Base-by-base conservation (phyloP, 768 basidiomycete species). In the Holtermannia corniformis region DNA sequence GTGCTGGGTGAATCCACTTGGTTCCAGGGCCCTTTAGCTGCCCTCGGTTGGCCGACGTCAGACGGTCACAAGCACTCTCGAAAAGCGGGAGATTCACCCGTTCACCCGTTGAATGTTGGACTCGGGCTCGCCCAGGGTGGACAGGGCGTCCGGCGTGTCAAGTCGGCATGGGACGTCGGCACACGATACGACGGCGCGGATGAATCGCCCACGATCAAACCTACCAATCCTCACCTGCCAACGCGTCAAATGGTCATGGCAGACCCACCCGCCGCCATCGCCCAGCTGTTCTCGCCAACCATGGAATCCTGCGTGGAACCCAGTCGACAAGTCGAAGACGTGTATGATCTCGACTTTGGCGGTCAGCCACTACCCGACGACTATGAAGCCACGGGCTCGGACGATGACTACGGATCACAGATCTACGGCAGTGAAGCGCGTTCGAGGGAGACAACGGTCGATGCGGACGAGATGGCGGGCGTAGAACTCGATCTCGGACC, bases 91-190 rank as follows among this genome's bases (percentile, higher is more conserved):
- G 32, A 37, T 37, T 37, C 32, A 7, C 32, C 32, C 10, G 32
- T 37, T 7, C 32, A 37, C 16, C 32, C 32, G 7, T 16, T 37
- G 10, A 37, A 53, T 41, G 53, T 63, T 1, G 65, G 65, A 4
- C 40, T 62, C 7, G 59, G 65, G 20, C 41, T 67, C 41, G 58
- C 60, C 2, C 56, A 56, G 42, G 61, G 61, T 20, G 65, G 65
- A 26, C 57, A 62, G 47, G 63, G 65, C 1, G 60, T 67, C 10
- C 43, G 63, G 24, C 62, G 57, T 41, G 65, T 60, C 32, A 59
- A 58, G 46, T 57, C 57, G 11, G 55, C 57, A 41, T 59, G 56
- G 58, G 65, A 60, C 28, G 28, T 44, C 42, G 54, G 28, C n/a
- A 51, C 23, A 49, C 50, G 2, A 47, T 64, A 23, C 51, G 59